Conservation (phyloP, 768 basidiomycete genomes). For the Cystofilobasidium ferigula region DNA sequence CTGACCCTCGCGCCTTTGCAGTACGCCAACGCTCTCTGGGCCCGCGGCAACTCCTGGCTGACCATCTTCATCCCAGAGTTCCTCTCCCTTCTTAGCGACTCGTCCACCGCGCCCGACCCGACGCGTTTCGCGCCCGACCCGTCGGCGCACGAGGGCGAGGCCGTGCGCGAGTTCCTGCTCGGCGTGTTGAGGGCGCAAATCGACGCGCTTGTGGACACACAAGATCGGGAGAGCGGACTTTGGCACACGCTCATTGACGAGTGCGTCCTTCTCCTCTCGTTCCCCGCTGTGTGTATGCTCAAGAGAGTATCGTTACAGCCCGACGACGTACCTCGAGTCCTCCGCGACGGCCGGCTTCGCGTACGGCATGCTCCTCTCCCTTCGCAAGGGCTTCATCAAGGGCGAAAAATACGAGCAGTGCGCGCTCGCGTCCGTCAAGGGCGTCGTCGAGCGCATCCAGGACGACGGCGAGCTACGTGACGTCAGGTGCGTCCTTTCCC, state of each 20-base stretch:
- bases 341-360: slow-evolving; percentile 47
- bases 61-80: slow-evolving; percentile 33
- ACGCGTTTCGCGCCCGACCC: slow-evolving; percentile 38
- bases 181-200: slow-evolving; percentile 44
- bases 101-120: slow-evolving; percentile 6
- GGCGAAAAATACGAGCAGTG: slow-evolving; percentile 41
- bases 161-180: slow-evolving; percentile 40
- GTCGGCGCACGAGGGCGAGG: slow-evolving; percentile 25
- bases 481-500: not conserved
- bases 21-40: slow-evolving; percentile 47
- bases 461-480: slow-evolving; percentile 18
- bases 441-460: slow-evolving; percentile 28
- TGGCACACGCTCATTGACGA: slow-evolving; percentile 52
- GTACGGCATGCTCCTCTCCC: slow-evolving; percentile 44
- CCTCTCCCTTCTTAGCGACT: slow-evolving; percentile 17
- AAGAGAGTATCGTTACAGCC: no score
- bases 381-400: slow-evolving; percentile 43
- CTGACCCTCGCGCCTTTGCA: slow-evolving; percentile 26
- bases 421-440: slow-evolving; percentile 42
- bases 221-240: slow-evolving; percentile 44
- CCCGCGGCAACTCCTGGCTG: slow-evolving; percentile 50
- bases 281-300: no score
- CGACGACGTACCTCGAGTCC: slow-evolving; percentile 26
- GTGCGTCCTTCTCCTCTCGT: not conserved
- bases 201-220: slow-evolving; percentile 44